phyloP scores from a whole-genome alignment of 2,329 filamentous ascomycete species.

The Diplodia scrobiculata region DNA sequence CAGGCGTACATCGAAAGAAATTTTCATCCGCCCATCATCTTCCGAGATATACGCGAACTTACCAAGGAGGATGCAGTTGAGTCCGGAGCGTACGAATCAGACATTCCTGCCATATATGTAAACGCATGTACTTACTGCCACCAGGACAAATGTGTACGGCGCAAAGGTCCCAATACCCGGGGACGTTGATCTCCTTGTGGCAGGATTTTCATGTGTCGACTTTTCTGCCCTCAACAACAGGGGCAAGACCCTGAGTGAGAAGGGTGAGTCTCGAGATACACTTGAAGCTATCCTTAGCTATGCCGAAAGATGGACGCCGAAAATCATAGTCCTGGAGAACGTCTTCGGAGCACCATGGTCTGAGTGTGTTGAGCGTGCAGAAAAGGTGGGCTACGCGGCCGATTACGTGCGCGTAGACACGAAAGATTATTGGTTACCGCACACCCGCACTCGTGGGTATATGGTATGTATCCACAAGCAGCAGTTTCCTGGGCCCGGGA shows the following conservation, averaged over 20 bases:
- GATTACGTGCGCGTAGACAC: constrained; percentile 60
- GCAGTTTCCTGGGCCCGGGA: constrained; percentile 33
- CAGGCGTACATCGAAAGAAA: constrained; percentile 54
- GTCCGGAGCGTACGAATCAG: neutral
- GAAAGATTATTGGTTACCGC: constrained; percentile 72
- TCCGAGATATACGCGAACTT: constrained; percentile 51
- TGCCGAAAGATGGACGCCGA: constrained; percentile 57
- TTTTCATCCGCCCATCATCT: constrained; percentile 48
- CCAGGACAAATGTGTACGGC: constrained; percentile 65
- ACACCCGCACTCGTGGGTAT: constrained; percentile 57
- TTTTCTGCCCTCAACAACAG: constrained; percentile 67
- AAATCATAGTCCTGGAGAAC: constrained; percentile 72
- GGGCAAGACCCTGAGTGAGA: constrained; percentile 53
- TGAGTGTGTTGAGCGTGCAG: constrained; percentile 43
- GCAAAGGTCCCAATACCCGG: constrained; percentile 59
- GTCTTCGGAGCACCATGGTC: constrained; percentile 64
- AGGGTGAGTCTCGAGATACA: constrained; percentile 67
- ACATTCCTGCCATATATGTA: neutral
- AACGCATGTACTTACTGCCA: neutral
- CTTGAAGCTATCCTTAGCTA: constrained; percentile 65
- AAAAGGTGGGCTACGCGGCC: constrained; percentile 60
- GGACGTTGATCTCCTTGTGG: constrained; percentile 65
- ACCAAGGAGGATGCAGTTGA: constrained; percentile 54
- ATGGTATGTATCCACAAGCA: constrained; percentile 50
- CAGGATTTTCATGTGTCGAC: constrained; percentile 75